These are phyloP conservation scores for Ilex aquifolium DNA, from an alignment of 257 asterid species.

Conservation along the genomic window DNA sequence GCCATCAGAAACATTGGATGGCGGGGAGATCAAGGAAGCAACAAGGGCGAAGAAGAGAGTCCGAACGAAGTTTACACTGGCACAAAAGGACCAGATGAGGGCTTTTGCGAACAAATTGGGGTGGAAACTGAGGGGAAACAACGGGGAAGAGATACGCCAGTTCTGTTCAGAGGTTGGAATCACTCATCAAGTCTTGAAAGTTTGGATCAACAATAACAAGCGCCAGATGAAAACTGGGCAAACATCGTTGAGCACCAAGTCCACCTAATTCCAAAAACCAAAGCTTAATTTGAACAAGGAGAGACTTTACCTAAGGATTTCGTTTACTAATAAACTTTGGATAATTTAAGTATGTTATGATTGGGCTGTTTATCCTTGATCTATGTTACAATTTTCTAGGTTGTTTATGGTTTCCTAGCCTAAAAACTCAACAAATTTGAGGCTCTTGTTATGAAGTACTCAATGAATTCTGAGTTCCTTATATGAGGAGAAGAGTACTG, in stretches of 20 bases:
- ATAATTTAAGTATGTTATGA: too few relatives aligned
- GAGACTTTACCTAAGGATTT: too few relatives aligned
- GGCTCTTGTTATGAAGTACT: too few relatives aligned
- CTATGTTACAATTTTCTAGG: too few relatives aligned
- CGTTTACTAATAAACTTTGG: too few relatives aligned
- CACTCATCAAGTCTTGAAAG: background rate
- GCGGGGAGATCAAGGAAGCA: background rate
- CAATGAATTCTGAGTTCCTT: too few relatives aligned
- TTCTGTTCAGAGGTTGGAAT: background rate
- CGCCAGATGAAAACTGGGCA: background rate
- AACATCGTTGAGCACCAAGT: background rate
- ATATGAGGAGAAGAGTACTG: too few relatives aligned
- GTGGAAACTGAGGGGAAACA: background rate
- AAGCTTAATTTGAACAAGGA: too few relatives aligned
- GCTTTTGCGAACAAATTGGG: background rate
- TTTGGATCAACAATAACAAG: background rate
- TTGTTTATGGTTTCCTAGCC: too few relatives aligned
- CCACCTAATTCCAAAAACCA: too few relatives aligned
- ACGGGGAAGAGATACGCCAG: background rate
- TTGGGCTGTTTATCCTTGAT: too few relatives aligned
- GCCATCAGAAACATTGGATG: background rate
- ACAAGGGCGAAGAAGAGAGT: background rate
- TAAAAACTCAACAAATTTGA: too few relatives aligned
- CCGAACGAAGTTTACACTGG: background rate
- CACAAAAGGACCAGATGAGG: background rate